A percentile compares a stretch with the other conserved stretches of the same genome.
Evolutionary conservation across 2,329 filamentous ascomycete species (phyloP).

Genomic region (Colletotrichum phormii): DNA sequence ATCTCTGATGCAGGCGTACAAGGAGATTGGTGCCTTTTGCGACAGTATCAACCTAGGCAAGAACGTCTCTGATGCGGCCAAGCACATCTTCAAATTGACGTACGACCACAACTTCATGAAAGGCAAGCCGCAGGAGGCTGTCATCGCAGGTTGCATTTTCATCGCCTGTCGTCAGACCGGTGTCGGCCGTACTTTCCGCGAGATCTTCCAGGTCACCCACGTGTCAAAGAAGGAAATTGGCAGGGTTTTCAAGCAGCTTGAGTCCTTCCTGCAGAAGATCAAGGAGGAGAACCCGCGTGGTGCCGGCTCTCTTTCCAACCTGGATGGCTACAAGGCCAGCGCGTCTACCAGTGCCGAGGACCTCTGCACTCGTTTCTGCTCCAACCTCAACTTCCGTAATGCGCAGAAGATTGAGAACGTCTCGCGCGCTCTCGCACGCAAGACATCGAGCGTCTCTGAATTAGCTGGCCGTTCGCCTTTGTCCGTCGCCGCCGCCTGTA

Average conservation of each 20-base stretch:
- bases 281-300: conserved; percentile 70
- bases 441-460: conserved; percentile 81
- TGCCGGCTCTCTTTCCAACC: conserved; percentile 64
- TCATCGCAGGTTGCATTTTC: conserved; percentile 97
- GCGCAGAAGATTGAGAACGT: conserved; percentile 82
- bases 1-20: conserved; percentile 83
- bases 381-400: conserved; percentile 79
- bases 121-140: conserved; percentile 91
- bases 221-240: conserved; percentile 98
- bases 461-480: conserved; percentile 93
- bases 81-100: conserved; percentile 94
- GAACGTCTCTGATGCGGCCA: conserved; percentile 87
- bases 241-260: conserved; percentile 91
- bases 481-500: conserved; percentile 93
- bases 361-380: conserved; percentile 91
- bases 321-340: conserved; percentile 78
- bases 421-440: conserved; percentile 80
- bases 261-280: conserved; percentile 84
- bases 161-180: conserved; percentile 93
- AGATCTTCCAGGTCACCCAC: conserved; percentile 92
- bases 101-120: conserved; percentile 95
- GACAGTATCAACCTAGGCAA: conserved; percentile 86
- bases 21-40: conserved; percentile 88
- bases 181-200: conserved; percentile 89
- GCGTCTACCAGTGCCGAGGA: conserved; percentile 84